phyloP scores from a whole-genome alignment of 2,329 filamentous ascomycete species.

The Pseudogymnoascus sp. region DNA sequence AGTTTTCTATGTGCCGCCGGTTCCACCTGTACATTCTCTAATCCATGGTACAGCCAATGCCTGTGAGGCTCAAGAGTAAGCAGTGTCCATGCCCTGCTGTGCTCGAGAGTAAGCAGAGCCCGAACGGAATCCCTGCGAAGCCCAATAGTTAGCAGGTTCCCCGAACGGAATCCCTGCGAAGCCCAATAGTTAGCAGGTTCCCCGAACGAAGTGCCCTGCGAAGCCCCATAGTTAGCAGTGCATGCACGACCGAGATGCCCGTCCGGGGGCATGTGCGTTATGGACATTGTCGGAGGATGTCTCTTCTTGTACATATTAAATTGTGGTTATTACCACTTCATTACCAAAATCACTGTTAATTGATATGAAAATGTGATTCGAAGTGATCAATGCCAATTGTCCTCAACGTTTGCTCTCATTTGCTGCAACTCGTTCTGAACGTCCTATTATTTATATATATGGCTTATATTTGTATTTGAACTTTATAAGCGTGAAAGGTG shows the following conservation, averaged over 20 bases:
- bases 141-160: not conserved
- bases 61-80: not conserved
- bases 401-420: too few relatives aligned
- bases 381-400: not conserved
- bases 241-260: not conserved
- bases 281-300: not conserved
- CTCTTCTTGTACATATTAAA: conserved; percentile 3
- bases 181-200: not conserved
- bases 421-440: too few relatives aligned
- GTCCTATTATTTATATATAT: too few relatives aligned
- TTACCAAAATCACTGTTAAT: not conserved
- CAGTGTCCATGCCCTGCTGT: not conserved
- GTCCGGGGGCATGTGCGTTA: not conserved
- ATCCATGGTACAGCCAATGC: conserved; percentile 11
- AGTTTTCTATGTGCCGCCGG: not conserved
- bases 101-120: not conserved
- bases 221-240: not conserved
- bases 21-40: not conserved
- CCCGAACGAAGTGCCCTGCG: not conserved
- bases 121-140: not conserved
- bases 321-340: not conserved
- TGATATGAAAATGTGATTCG: not conserved
- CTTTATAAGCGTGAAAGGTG: too few relatives aligned
- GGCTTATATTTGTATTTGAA: too few relatives aligned
- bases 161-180: not conserved